phyloP scores from a whole-genome alignment of 495 filamentous ascomycete species.

The Cercophora samala region DNA sequence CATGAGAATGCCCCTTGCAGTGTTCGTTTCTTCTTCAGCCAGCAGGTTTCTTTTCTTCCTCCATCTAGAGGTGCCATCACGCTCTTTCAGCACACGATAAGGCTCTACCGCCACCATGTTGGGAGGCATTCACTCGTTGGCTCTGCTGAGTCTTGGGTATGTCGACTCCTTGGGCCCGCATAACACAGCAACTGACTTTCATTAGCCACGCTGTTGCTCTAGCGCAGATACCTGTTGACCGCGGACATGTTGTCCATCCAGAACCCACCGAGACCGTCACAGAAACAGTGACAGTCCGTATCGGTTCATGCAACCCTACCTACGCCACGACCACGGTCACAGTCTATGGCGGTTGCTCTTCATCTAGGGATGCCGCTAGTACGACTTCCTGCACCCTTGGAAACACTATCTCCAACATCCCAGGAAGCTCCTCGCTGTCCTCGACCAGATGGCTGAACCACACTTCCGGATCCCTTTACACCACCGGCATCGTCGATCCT shows the following conservation, averaged over 20 bases:
- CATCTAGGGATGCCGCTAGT: not conserved
- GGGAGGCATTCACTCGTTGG: slow-evolving; percentile 7
- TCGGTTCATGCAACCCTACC: slow-evolving; percentile 1
- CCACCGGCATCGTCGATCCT: slow-evolving; percentile 3
- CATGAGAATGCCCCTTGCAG: not conserved
- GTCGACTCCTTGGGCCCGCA: not conserved
- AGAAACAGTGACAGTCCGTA: slow-evolving; percentile 9
- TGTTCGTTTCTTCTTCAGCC: not conserved
- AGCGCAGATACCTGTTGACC: not conserved
- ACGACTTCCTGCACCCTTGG: slow-evolving; percentile 1
- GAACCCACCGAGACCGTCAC: slow-evolving; percentile 9
- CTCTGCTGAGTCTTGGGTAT: slow-evolving; percentile 20
- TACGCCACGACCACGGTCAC: slow-evolving; percentile 13
- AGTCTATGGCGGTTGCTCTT: slow-evolving; percentile 9
- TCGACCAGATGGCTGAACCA: slow-evolving; percentile 14
- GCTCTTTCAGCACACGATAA: slow-evolving; percentile 5
- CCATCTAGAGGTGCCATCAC: not conserved
- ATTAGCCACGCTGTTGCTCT: slow-evolving; percentile 6
- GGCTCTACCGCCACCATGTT: slow-evolving; percentile 7
- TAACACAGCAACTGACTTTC: not conserved
- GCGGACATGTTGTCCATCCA: not conserved
- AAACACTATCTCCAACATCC: not conserved
- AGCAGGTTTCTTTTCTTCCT: not conserved
- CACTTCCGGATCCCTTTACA: not conserved
- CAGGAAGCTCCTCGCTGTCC: not conserved